Base-by-base conservation (phyloP, 2,329 filamentous ascomycete species). In the Colletotrichum zoysiae region DNA sequence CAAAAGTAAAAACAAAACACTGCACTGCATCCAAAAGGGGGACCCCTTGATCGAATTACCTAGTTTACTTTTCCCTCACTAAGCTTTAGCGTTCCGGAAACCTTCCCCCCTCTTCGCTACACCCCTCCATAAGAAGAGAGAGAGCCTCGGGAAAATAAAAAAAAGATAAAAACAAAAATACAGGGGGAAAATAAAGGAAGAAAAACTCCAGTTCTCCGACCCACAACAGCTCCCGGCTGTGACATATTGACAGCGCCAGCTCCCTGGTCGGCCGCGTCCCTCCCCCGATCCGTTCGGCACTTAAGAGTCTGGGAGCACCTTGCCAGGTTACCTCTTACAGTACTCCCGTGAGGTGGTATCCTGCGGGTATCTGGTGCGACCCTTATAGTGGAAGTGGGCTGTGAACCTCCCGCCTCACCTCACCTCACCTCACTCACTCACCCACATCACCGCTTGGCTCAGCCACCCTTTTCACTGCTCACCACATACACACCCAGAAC, bases 161-260 rank as follows among this genome's bases (percentile, higher is more conserved):
- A 12, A 65, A 33, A 7, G 33, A 16, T 26, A 18, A 9, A 53
- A 65, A 9, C 11, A 53, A 16, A 18, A 38, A 11, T 9, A 14
- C 9, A 40, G 12, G 30, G 16, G 18, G 20, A 38, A 12, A 55
- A 1, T n/a, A 14, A 35, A 35, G 1, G 33, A 2, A 35, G 59
- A 33, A 35, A 35, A 9, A 12, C 50, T 40, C 57, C 42, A 18
- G 33, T 48, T 23, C 42, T 23, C 20, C 57, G 68, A 63, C 58
- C 68, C 65, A 71, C 68, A 63, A 51, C 65, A 68, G 68, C 69
- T 68, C 55, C 55, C 42, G 67, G 42, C 64, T 46, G 68, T 65
- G 57, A 63, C 59, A 40, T 44, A n/a, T 68, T 62, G 68, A 62
- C 68, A 71, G 68, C 64, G 58, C 68, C 53, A 51, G 65, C 58